Evolutionary conservation across 108 stramenopile species (phyloP), one percentile per base, ranked within the genome.

Genomic region (Fragilariopsis cylindrus): DNA sequence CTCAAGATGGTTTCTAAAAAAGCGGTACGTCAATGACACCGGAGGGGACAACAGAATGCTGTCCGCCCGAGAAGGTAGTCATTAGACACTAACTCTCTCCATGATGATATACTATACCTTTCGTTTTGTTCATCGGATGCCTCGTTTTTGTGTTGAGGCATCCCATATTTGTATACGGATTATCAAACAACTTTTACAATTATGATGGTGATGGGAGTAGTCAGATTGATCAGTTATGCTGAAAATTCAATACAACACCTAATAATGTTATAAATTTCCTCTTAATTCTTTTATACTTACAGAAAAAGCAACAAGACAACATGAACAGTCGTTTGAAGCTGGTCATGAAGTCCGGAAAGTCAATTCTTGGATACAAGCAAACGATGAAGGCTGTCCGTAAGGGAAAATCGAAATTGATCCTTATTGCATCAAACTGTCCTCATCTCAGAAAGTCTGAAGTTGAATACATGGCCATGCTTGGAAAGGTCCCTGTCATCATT

Each of bases 281-380:
- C 19, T 18, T 50, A 45, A 62, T 52, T 57, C 41, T 50, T 62
- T 40, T 63, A 44, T 75, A 50, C 52, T 0, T 56, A 76, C 75
- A 91, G 89, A 91, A 93, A 80, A 92, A 93, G 90, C 80, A 78
- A 60, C 88, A 87, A 64, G 99, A 99, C 90, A 92, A 90, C 56
- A 97, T 98, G 95, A 99, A 99, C 97, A 90, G 97, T 73, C 91
- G 96, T 52, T 86, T 99, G 57, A 97, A 98, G 95, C 96, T 99
- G 74, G 98, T 98, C 74, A 98, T 99, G 97, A 98, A 98, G 84
- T 96, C 95, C 6, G 99, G 99, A 46, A 98, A 97, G 94, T 96
- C 94, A 52, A 83, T 87, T 53, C 90, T 99, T 54, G 99, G 99
- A 57, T 98, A 98, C 97, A 98, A 98, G 90, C 71, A 85, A 16